Evolutionary conservation across 331 rosid species (phyloP), one percentile per base, ranked within the genome.

Genomic region (Rhamnella rubrinervis): DNA sequence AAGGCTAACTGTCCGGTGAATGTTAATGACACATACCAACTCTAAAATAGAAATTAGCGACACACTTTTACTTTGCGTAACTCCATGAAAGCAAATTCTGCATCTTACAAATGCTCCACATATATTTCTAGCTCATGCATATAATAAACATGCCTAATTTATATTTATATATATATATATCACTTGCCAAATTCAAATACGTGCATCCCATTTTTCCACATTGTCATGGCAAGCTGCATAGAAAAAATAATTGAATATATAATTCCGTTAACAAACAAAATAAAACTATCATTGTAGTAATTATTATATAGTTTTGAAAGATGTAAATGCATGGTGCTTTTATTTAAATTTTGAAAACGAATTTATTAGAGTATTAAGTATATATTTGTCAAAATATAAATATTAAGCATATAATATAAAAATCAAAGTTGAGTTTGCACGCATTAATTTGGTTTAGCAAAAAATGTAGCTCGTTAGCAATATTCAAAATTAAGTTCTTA

Each of bases 11-110:
- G 37, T 62, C 37, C 11, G 81, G 75, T 66, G 80, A 71, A n/a
- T 80, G 78, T 60, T 37, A 71, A 50, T 23, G 84, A 73, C 58
- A 71, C 49, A 26, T 83, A 77, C 80, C 77, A 67, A 77, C 71
- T 57, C 10, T 44, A 8, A 40, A 31, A 35, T 20, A 20, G 26
- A 68, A 28, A 53, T 25, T 16, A 59, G 7, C 19, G 35, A 31
- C 35, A 31, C 4, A 31, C 31, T 31, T 31, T 17, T 18, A 10
- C 15, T 4, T 50, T 70, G 70, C 73, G 18, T 60, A 50, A 60
- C 37, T 75, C 60, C 39, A 67, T 67, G 69, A 60, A 57, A 40
- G 47, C 59, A 58, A 53, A 84, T 77, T 77, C 62, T 38, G 15
- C 73, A 53, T 50, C 68, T 55, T 63, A 18, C 23, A 5, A 55